phyloP scores from a whole-genome alignment of 257 asterid genomes.

The Leonotis leonurus region DNA sequence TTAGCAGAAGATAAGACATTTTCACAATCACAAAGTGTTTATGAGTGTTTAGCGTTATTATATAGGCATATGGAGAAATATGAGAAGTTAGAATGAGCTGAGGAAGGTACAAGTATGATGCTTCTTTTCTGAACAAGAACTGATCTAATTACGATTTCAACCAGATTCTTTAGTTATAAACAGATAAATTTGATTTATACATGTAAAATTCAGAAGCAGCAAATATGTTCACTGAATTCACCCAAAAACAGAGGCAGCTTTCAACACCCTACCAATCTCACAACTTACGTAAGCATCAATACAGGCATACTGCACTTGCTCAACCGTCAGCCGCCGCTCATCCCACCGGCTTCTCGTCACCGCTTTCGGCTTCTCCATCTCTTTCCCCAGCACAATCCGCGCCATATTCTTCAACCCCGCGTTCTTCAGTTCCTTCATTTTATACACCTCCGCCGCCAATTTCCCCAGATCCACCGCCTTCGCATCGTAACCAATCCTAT shows the following conservation, averaged over 20 bases:
- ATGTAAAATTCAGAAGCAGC: too few species aligned
- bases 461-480: conserved; percentile 27
- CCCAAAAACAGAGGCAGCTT: conserved; percentile 19
- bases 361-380: conserved; percentile 25
- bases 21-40: conserved; percentile 34
- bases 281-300: conserved; percentile 38
- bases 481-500: conserved; percentile 15
- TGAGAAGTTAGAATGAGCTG: conserved; percentile 21
- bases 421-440: conserved; percentile 4
- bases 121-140: neutral
- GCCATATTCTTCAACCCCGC: conserved; percentile 29
- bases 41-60: conserved; percentile 42
- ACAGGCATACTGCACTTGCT: conserved; percentile 31
- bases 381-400: conserved; percentile 24
- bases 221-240: neutral
- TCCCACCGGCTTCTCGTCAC: conserved; percentile 37
- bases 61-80: conserved; percentile 46
- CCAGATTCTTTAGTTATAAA: neutral
- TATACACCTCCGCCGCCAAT: conserved; percentile 18
- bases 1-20: conserved; percentile 44
- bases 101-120: too few species aligned
- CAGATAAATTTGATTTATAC: too few species aligned
- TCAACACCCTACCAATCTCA: conserved; percentile 27
- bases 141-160: neutral
- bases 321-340: conserved; percentile 17